Percentiles rank a stretch among this genome's conserved stretches.
Evolutionary conservation across 495 filamentous ascomycete species (phyloP).

Genomic region (Bathelium albidoporum): DNA sequence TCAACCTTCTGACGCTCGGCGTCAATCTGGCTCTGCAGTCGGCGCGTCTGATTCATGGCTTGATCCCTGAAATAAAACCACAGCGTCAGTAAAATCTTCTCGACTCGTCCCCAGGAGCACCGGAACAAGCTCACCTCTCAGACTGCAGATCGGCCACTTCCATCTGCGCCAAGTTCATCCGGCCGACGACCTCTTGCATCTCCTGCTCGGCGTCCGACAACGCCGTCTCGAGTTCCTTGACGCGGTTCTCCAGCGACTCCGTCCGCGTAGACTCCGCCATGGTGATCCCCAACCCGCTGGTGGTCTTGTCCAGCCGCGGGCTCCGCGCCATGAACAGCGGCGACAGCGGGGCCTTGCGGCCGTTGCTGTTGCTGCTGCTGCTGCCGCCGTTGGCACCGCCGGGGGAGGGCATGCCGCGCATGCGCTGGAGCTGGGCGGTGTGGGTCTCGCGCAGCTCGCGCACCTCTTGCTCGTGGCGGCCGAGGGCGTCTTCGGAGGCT

Average conservation of each 20-base stretch:
- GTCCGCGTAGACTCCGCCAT: slow-evolving; percentile 58
- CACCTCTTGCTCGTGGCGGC: slow-evolving; percentile 79
- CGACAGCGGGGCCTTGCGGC: slow-evolving; percentile 40
- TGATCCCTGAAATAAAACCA: slow-evolving; percentile 61
- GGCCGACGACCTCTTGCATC: slow-evolving; percentile 84
- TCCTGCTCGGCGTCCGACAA: slow-evolving; percentile 74
- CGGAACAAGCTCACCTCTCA: slow-evolving; percentile 54
- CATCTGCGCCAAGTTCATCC: slow-evolving; percentile 90
- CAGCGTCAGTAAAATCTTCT: slow-evolving; percentile 23
- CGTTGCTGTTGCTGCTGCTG: slow-evolving; percentile 32
- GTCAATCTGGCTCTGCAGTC: slow-evolving; percentile 55
- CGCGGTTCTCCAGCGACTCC: slow-evolving; percentile 59
- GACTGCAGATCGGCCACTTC: slow-evolving; percentile 87
- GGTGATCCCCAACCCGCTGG: slow-evolving; percentile 43
- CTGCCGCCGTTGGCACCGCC: slow-evolving; percentile 33
- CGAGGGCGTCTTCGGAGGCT: slow-evolving; percentile 70
- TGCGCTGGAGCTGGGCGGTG: slow-evolving; percentile 63
- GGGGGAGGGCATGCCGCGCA: slow-evolving; percentile 27
- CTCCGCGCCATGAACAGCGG: slow-evolving; percentile 52
- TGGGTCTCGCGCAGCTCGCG: slow-evolving; percentile 63
- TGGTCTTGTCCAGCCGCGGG: slow-evolving; percentile 50
- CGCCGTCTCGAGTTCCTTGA: slow-evolving; percentile 69
- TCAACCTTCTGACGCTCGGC: slow-evolving; percentile 48
- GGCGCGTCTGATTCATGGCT: slow-evolving; percentile 70
- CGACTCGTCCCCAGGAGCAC: background rate